These are phyloP conservation scores for Diaporthe sp. DNA, from an alignment of 2,329 filamentous ascomycete species.

Conservation along the genomic window DNA sequence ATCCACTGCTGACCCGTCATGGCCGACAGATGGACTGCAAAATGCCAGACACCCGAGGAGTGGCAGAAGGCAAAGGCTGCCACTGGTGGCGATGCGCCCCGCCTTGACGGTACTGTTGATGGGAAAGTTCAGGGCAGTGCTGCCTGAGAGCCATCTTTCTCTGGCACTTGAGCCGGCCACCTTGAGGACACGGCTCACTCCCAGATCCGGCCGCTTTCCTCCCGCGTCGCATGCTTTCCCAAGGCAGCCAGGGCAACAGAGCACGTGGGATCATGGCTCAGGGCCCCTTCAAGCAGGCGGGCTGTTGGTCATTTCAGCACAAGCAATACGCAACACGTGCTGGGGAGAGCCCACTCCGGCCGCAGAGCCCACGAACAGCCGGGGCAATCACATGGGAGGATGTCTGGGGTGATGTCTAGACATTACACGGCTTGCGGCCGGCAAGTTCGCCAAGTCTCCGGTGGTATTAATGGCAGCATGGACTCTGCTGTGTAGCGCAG, in stretches of 20 bases:
- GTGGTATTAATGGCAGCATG: not conserved
- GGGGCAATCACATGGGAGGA: not conserved
- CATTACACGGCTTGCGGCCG: not conserved
- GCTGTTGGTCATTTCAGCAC: not conserved
- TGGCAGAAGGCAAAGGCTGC: conserved; percentile 76
- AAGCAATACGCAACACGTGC: not conserved
- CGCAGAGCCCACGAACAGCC: not conserved
- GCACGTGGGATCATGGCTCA: not conserved
- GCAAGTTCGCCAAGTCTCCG: not conserved
- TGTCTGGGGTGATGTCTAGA: not conserved
- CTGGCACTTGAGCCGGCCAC: not conserved
- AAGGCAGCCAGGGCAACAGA: not conserved
- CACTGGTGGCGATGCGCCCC: conserved; percentile 52
- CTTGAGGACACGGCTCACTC: not conserved
- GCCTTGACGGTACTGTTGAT: conserved; percentile 59
- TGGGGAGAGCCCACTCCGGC: not conserved
- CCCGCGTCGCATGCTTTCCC: not conserved
- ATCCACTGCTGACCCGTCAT: not conserved
- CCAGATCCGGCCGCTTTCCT: no score
- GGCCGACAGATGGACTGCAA: conserved; percentile 79
- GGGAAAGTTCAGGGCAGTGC: conserved; percentile 57
- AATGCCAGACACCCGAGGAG: conserved; percentile 92
- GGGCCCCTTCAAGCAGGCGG: no score
- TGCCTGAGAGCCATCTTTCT: conserved; percentile 4
- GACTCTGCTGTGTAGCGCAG: not conserved